Evolutionary conservation across 2,329 filamentous ascomycete genomes (phyloP), one percentile per base, ranked within the genome.

Genomic region (Aspergillus novofumigatus): DNA sequence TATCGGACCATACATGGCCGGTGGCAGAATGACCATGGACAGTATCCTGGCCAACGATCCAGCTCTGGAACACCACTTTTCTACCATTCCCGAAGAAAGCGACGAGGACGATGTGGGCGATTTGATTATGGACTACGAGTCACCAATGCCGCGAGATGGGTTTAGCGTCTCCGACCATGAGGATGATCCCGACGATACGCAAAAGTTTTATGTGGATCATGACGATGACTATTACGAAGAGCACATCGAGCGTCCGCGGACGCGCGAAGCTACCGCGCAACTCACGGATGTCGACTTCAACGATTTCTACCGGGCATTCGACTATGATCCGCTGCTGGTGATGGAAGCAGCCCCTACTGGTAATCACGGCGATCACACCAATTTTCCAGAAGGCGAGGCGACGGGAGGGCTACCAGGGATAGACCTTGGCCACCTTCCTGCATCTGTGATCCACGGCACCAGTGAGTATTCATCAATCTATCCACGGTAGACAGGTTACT

Each of bases 171-270:
- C 61, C 0, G 53, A 54, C 7, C 52, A 57, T 8, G 68, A 70
- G 29, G 64, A 69, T 26, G 69, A 73, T 20, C 58, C 67, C 6
- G 68, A 72, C 45, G 69, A 74, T 42, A 66, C 69, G n/a, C 60
- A 68, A 23, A 67, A 62, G 32, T 73, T 74, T 21, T 73, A 74
- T 54, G 64, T 65, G 0, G 69, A 67, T 29, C 62, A 68, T 25
- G 66, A 65, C 26, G 62, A 64, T 50, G 61, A 60, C 32, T 62
- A 64, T 23, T 61, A 62, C 11, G 54, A 60, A 14, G 56, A 59
- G 44, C 57, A 57, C 32, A 38, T 49, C 20, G 42, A 61, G 2
- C 48, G 59, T 21, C 48, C 59, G 8, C 57, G 54, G 3, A 23
- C 28, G 28, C 44, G 50, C 11, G 45, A 55, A 17, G 51, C 45